Conservation (phyloP, 768 basidiomycete genomes). For the Lactarius sp. region DNA sequence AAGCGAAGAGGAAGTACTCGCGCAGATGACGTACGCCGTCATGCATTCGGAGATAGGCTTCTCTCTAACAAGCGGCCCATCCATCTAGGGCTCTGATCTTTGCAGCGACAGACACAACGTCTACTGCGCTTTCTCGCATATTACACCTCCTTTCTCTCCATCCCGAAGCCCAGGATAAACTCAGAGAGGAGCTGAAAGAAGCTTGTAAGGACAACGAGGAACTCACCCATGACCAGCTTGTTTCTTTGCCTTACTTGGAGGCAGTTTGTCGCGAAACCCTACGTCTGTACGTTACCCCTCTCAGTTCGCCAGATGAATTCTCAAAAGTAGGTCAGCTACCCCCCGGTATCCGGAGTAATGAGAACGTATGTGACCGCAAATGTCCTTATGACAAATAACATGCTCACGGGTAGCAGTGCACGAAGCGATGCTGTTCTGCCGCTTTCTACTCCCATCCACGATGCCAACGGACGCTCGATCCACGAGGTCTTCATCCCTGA, state of each 20-base stretch:
- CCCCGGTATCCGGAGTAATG: no score
- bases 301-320: no score
- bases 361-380: background rate
- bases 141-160: slow-evolving; percentile 29
- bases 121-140: background rate
- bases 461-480: background rate
- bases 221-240: slow-evolving; percentile 33
- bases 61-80: background rate
- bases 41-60: background rate
- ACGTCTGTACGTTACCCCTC: no score
- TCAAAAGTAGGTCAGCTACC: no score
- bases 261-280: no score
- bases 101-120: slow-evolving; percentile 31
- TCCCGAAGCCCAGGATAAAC: slow-evolving; percentile 24
- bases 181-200: no score
- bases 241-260: slow-evolving; percentile 19
- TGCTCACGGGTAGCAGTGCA: background rate
- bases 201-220: slow-evolving; percentile 27
- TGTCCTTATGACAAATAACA: slow-evolving; percentile 2
- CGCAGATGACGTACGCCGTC: slow-evolving; percentile 30
- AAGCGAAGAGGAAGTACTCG: slow-evolving; percentile 34
- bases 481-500: slow-evolving; percentile 18
- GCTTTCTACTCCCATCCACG: background rate
- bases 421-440: background rate
- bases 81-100: slow-evolving; percentile 26